A percentile compares a stretch with the other conserved stretches of the same genome.
phyloP scores from a whole-genome alignment of 176 grass and related monocot species.

The Themeda triandra region DNA sequence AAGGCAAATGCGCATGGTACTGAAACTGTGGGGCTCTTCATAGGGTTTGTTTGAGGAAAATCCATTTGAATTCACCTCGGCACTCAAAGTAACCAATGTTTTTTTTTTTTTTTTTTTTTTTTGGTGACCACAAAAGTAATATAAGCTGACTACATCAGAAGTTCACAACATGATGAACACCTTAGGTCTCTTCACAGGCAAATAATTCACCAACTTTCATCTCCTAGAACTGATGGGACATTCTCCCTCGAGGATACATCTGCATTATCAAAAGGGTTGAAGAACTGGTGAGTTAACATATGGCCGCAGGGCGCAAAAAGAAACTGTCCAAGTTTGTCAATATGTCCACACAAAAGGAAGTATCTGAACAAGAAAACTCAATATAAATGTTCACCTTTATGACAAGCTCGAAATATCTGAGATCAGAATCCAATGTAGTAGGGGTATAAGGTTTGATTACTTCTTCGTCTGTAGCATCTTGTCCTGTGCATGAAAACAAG shows the following conservation, averaged over 20 bases:
- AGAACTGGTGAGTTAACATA: not conserved
- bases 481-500: slow-evolving; percentile 58
- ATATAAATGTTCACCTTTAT: slow-evolving; percentile 60
- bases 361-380: not conserved
- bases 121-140: not conserved
- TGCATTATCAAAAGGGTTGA: slow-evolving; percentile 11
- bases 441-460: slow-evolving; percentile 97
- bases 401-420: slow-evolving; percentile 86
- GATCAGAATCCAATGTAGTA: slow-evolving; percentile 95
- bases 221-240: slow-evolving; percentile 99
- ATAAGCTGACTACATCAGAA: not conserved
- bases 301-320: not conserved
- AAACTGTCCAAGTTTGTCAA: no score
- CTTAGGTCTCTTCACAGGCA: slow-evolving; percentile 96
- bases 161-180: slow-evolving; percentile 25
- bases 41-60: not conserved
- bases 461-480: slow-evolving; percentile 76
- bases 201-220: slow-evolving; percentile 88
- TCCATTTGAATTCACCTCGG: not conserved
- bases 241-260: slow-evolving; percentile 99
- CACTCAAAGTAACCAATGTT: not conserved
- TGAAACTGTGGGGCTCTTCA: not conserved
- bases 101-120: no score
- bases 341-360: no score
- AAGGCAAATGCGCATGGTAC: not conserved